Base-by-base conservation (phyloP, 2,329 filamentous ascomycete species). In the Leptoxyphium fumago region DNA sequence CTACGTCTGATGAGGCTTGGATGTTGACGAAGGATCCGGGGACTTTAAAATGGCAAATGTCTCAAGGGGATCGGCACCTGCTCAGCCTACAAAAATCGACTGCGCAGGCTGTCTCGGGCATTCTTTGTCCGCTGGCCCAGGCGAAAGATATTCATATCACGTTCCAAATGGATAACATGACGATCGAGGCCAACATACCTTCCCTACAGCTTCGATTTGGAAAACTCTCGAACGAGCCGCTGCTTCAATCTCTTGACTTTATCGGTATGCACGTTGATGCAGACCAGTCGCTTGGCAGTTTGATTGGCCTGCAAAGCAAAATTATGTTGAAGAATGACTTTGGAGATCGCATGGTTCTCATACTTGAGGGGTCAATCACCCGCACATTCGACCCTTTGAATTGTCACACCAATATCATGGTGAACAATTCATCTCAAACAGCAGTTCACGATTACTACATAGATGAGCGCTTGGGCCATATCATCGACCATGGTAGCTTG, bases 281-380 rank as follows among this genome's bases (percentile, higher is more conserved):
- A 0, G 50, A 73, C 8, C 80, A 84, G 52, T 71, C 80, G 42
- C 60, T 70, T 0, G 79, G 78, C 0, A 76, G 74, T 0, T 68
- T 73, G 51, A 72, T 82, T 45, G 79, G 80, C 0, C 61, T 82
- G 0, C 45, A 60, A 2, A 78, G 71, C 54, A 80, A 73, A 54
- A 58, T 81, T 2, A 69, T 82, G 0, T 56, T 80, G 2, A 46
- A 40, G 8, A 11, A 29, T 5, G 11, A 29, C 11, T 36, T 15
- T 36, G 64, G 69, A 0, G 68, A 72, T n/a, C 45, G 50, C 1
- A 61, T 83, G 0, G 62, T 76, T 0, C 72, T 78, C 0, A 46
- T 74, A 1, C 74, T 75, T 0, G 5, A 43, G 0, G 17, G 67
- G 0, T 30, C 5, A 0, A 64, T 55, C 43, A 40, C 48, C 13